Evolutionary conservation across 1,284 basidiomycete genomes (phyloP), one percentile per base, ranked within the genome.

Genomic region (Ustilago crameri): DNA sequence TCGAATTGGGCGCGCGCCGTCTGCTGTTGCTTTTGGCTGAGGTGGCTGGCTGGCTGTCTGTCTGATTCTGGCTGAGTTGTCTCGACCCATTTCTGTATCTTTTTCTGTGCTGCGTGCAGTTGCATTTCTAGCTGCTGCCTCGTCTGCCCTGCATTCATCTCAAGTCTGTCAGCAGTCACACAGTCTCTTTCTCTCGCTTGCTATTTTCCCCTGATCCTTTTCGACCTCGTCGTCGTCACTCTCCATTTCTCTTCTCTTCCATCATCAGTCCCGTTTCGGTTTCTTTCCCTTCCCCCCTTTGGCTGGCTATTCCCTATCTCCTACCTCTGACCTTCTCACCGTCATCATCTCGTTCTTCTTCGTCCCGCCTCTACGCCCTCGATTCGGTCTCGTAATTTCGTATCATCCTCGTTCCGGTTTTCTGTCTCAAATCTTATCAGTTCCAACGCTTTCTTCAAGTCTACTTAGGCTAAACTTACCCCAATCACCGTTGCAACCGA

Each of bases 191-290:
- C 30, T 30, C 30, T 30, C 10, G 20, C 10, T 9, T 23, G 22
- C 15, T 20, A 22, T 32, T 18, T 14, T 43, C 30, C 15, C 12
- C 44, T 46, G 26, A 32, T 15, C 27, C 32, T 41, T 26, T 54
- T 20, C 38, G 9, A 5, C 51, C 42, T 48, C 26, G 20, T 56
- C 32, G 30, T 49, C 54, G 26, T 50, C 61, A 10, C 51, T 18
- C 27, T 32, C 35, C n/a, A n/a, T n/a, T n/a, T n/a, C 27, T 20
- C 38, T 38, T 38, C 44, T 26, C 30, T 60, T 46, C 60, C 54
- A 60, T 38, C 54, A 60, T 60, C 64, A 49, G 34, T 52, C 26
- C 50, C 23, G 35, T 46, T 35, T 34, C 55, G 40, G 20, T 43
- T 41, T 22, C 50, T 20, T 35, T 37, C 37, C 18, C 26, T 40